Conservation (phyloP, 345 rosid genomes). For the Eutrema heterophyllum region DNA sequence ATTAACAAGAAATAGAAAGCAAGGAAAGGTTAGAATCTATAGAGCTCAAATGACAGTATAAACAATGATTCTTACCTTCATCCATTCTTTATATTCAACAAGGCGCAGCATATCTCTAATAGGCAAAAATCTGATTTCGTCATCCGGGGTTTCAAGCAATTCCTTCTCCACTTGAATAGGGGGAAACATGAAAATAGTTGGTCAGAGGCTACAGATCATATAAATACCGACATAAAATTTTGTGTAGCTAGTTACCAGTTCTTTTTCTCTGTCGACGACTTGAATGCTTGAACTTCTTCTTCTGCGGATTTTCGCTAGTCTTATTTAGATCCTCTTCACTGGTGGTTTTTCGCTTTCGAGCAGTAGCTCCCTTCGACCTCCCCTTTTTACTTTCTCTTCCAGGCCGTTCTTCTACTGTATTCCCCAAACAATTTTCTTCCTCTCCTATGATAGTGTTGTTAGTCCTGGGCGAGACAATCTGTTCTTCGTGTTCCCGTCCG, state of each 20-base stretch:
- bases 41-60: not conserved
- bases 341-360: conserved; percentile 40
- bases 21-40: not conserved
- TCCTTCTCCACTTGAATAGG: conserved; percentile 46
- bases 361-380: conserved; percentile 21
- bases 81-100: conserved; percentile 56
- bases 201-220: not conserved
- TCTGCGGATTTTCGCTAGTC: conserved; percentile 36
- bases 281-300: conserved; percentile 78
- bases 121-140: conserved; percentile 54
- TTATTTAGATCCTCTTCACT: conserved; percentile 37
- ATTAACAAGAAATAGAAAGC: not conserved
- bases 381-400: conserved; percentile 20
- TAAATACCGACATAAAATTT: not conserved
- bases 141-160: conserved; percentile 71
- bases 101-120: conserved; percentile 66
- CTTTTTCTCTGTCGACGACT: conserved; percentile 57
- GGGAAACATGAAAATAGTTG: not conserved
- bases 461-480: not conserved
- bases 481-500: conserved; percentile 8
- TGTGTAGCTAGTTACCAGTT: conserved; percentile 34
- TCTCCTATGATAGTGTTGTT: conserved; percentile 11
- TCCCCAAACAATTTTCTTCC: conserved; percentile 22
- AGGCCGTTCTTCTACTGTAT: conserved; percentile 16
- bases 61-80: conserved; percentile 42